These are phyloP conservation scores for Parascedosporium putredinis DNA, from an alignment of 2,329 filamentous ascomycete genomes.

Conservation along the genomic window DNA sequence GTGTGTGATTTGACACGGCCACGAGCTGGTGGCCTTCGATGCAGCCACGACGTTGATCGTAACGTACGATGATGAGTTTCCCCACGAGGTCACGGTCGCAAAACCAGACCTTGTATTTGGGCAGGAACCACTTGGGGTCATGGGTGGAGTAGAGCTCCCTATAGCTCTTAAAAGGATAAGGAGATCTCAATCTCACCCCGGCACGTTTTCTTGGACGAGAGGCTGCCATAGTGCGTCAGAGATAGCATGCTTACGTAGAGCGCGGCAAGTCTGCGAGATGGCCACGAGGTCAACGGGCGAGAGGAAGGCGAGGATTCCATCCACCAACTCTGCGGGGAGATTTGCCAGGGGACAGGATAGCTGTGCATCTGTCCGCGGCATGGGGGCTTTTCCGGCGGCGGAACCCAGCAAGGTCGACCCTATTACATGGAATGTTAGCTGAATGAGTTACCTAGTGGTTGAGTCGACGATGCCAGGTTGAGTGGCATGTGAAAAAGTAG, in stretches of 20 bases:
- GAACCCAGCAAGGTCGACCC: neutral
- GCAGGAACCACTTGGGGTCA: conserved; percentile 76
- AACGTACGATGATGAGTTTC: conserved; percentile 65
- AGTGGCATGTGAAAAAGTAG: too few species aligned
- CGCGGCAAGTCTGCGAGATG: conserved; percentile 50
- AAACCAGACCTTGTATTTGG: conserved; percentile 77
- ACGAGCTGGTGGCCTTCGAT: conserved; percentile 75
- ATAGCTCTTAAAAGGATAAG: conserved; percentile 53
- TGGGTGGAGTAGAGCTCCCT: conserved; percentile 63
- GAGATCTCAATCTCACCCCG: conserved; percentile 40
- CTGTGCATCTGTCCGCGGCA: neutral
- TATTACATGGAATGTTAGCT: too few species aligned
- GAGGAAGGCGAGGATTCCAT: conserved; percentile 59
- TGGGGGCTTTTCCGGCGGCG: neutral
- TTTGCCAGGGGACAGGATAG: neutral
- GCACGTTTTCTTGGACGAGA: conserved; percentile 59
- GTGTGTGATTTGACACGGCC: conserved; percentile 45
- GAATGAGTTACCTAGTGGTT: too few species aligned
- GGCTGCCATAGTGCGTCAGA: conserved; percentile 64
- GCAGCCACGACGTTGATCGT: conserved; percentile 59
- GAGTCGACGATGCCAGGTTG: too few species aligned
- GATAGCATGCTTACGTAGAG: conserved; percentile 46
- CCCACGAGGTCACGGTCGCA: conserved; percentile 63
- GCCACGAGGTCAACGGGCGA: conserved; percentile 51
- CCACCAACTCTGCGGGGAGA: conserved; percentile 65